These are phyloP conservation scores for Trypanosoma avium DNA, from an alignment of 208 protist species.

Conservation along the genomic window DNA sequence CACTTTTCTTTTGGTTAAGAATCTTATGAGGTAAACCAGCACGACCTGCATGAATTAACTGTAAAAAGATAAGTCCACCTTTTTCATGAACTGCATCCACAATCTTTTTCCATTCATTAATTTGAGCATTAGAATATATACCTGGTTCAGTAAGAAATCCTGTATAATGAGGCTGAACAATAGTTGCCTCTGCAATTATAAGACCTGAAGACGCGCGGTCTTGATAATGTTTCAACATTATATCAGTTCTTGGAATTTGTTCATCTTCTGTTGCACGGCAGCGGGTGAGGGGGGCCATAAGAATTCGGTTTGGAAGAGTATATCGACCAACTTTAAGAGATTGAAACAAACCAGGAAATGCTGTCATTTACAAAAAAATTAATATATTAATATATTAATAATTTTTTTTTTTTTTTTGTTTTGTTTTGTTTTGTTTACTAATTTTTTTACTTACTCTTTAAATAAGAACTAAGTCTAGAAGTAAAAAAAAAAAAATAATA, in stretches of 20 bases:
- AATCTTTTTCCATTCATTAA: constrained; percentile 65
- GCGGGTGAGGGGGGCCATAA: constrained; percentile 72
- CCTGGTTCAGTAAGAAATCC: constrained; percentile 43
- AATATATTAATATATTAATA: constrained; percentile 6
- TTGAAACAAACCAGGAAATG: constrained; percentile 28
- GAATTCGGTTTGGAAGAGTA: constrained; percentile 54
- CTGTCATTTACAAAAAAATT: constrained; percentile 3
- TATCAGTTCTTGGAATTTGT: constrained; percentile 36
- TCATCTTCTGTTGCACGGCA: constrained; percentile 36
- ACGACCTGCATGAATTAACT: constrained; percentile 67
- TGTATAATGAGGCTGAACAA: constrained; percentile 52
- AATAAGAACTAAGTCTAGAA: not conserved
- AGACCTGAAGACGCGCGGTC: constrained; percentile 68
- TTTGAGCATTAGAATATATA: constrained; percentile 59
- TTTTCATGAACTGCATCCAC: constrained; percentile 75
- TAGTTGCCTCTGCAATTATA: constrained; percentile 67
- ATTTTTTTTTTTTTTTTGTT: too few species aligned
- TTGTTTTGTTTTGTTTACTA: too few species aligned
- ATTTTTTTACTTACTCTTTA: too few species aligned
- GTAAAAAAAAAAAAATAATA: too few species aligned
- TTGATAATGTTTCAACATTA: constrained; percentile 63
- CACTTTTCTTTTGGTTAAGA: constrained; percentile 1
- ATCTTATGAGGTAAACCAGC: constrained; percentile 35
- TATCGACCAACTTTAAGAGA: constrained; percentile 39
- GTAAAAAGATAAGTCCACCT: constrained; percentile 59